Evolutionary conservation across 129 eudicot genomes (phyloP), one percentile per base, ranked within the genome.

Genomic region (Flaveria bidentis): DNA sequence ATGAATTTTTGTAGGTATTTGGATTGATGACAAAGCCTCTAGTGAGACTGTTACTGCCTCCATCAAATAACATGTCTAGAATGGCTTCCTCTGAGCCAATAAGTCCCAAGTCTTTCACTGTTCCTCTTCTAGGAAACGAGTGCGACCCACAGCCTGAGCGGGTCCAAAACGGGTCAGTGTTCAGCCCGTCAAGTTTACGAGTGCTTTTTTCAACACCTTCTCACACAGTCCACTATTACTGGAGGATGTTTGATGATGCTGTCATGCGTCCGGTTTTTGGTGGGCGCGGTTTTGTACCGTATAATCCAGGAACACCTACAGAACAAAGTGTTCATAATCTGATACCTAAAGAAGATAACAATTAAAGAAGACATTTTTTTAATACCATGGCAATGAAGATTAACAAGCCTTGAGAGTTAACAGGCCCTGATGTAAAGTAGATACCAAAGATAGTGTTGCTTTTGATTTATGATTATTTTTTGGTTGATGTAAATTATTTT

Each of bases 251-350:
- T 72, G 97, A 91, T 66, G 79, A 91, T 52, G 63, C 93, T 1
- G 86, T 91, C 67, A 91, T 91, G 97, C 93, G 97, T 1, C 97
- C 97, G 0, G 90, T 91, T 62, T 91, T 91, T 80, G 97, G 97
- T 46, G 97, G 97, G 3, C 84, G 95, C 42, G 97, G 97, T 25
- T 88, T 91, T 49, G 95, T 88, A 15, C 88, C 94, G 2, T 79
- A 76, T 47, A 79, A 69, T 76, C 91, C 91, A 1, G 91, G 97
- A 57, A 88, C 95, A 11, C 96, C 96, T 9, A 86, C 82, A 2
- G 96, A 90, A 73, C 79, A 60, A 64, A 81, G 77, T 82, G 62
- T 8, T 67, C 84, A 80, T 60, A 74, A 80, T 80, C 33, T 80
- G 71, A 56, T 57, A 71, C 80, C 80, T 20, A 78, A 74, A 80